Evolutionary conservation across 2,329 filamentous ascomycete species (phyloP), one percentile per base, ranked within the genome.

Genomic region (Botrytis elliptica): DNA sequence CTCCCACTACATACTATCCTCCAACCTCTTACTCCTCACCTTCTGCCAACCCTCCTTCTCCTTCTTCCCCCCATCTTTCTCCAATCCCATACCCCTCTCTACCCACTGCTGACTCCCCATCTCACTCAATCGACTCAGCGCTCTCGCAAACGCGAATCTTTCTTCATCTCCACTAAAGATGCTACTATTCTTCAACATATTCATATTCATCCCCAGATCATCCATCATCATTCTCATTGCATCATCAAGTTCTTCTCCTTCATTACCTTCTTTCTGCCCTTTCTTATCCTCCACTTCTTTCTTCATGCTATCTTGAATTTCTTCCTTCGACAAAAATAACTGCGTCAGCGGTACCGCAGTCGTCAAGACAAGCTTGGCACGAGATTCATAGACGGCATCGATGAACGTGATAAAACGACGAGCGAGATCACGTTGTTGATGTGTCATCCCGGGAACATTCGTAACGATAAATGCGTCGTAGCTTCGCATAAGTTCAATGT

Each of bases 51-150:
- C 83, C 71, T 85, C 83, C 66, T 82, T 83, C 75, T 86, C 85
- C 52, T 82, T 80, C 75, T 84, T 81, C 0, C 84, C 84, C 36
- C 85, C 82, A 64, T 81, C 78, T 46, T 81, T 81, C 79, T 83
- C 82, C 77, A 85, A 81, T 1, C 85, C 85, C 79, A 82, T 89
- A 2, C 89, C 95, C 22, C 94, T 84, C 84, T 98, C 95, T 4
- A 98, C 93, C 96, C 96, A 99, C 82, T 98, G 92, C 82, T 90
- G 89, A 81, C 93, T 96, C 33, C 94, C 93, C 96, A 99, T 99
- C 83, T 98, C 94, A 72, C 87, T 92, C 75, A 99, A 84, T 73
- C 96, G 86, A 71, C 92, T 95, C 78, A 98, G 82, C 1, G 96
- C 96, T 71, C 96, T 86, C 38, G 94, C 94, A 85, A 99, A 99